Evolutionary conservation across 345 rosid genomes (phyloP), one percentile per base, ranked within the genome.

Genomic region (Corchorus olitorius): DNA sequence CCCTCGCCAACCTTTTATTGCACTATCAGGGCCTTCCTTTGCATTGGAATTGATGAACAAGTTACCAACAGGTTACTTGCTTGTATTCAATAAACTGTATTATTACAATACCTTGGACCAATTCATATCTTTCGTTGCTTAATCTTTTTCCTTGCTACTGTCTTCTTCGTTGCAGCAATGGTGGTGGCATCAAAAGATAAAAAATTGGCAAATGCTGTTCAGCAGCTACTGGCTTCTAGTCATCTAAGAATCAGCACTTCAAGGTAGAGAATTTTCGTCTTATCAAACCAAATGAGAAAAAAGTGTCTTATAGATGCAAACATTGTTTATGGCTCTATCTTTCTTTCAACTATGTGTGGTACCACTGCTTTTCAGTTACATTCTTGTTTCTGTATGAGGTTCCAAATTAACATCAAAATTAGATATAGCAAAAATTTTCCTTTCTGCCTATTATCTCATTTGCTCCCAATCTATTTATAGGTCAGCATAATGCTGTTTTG

Each of bases 111-210:
- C 12, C 68, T 78, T 72, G 61, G 65, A 35, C 9, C 78, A 2
- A 60, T 73, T 70, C 16, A 33, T 76, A 58, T 59, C 64, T 46
- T 35, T 56, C 45, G 6, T 37, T 27, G 12, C 61, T 5, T 37
- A 49, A 8, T 65, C 13, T 12, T 12, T 56, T 39, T 41, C n/a
- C 5, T 27, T 66, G 52, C n/a, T 33, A 9, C 52, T 52, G 41
- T 11, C 58, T 22, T 70, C 60, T 70, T 2, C 22, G 5, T 73
- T 66, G 79, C 86, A 94, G 98, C 98, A 80, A 94, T 94, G 98
- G 98, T 92, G 80, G 97, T 89, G 81, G 97, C 98, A 12, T 88
- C 97, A 8, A 92, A 89, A 84, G 97, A 94, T 87, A 89, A 86
- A 81, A 91, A 88, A 66, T 82, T 94, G 82, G 93, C 91, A 56